phyloP scores from a whole-genome alignment of 495 filamentous ascomycete genomes.

The Choiromyces venosus region DNA sequence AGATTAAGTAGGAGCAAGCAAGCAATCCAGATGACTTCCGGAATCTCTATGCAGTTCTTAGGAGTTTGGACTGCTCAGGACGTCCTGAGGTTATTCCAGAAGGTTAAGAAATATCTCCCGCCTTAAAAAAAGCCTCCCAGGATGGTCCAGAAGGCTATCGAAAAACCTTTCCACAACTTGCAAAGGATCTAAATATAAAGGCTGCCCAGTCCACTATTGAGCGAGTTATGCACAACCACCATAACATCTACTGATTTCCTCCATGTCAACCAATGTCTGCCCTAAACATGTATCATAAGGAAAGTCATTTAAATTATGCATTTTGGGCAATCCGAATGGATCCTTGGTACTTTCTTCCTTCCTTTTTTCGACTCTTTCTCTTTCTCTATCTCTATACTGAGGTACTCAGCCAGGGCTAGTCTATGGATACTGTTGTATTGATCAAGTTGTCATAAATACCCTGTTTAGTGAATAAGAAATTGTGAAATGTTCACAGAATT shows the following conservation, averaged over 20 bases:
- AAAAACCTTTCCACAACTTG: not conserved
- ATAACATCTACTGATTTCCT: not conserved
- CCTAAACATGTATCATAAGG: not conserved
- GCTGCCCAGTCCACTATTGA: conserved; percentile 6
- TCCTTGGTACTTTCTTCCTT: too few relatives aligned
- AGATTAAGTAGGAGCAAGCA: not conserved
- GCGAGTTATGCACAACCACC: not conserved
- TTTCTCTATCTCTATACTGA: too few relatives aligned
- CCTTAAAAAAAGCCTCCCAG: too few relatives aligned
- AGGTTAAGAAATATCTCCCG: too few relatives aligned
- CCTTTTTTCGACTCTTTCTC: too few relatives aligned
- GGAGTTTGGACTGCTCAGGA: not conserved
- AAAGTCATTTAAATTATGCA: not conserved
- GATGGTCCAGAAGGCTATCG: not conserved
- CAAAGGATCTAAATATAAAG: not conserved
- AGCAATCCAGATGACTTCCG: not conserved
- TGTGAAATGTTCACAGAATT: too few relatives aligned
- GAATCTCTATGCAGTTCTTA: not conserved
- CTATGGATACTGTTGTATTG: not conserved
- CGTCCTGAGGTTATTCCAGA: not conserved
- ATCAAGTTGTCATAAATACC: too few relatives aligned
- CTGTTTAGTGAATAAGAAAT: too few relatives aligned
- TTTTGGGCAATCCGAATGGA: not conserved
- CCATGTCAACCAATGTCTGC: too few relatives aligned
- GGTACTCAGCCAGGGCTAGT: too few relatives aligned